Base-by-base conservation (phyloP, 306 rosid species). In the Rubus idaeus region DNA sequence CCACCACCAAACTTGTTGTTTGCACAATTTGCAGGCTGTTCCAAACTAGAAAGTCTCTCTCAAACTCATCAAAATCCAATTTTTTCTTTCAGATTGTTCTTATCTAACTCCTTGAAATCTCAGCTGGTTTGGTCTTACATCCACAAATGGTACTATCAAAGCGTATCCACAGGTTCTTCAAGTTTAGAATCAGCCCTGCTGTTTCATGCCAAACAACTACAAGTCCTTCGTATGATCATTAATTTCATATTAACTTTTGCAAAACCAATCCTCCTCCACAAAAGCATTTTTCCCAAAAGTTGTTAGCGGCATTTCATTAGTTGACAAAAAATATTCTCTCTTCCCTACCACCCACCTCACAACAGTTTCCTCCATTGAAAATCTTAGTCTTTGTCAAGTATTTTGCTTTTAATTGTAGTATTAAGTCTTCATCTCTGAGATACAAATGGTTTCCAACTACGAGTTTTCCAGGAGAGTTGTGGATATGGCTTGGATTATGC, bases 81-180 rank as follows among this genome's bases (percentile, higher is more conserved):
- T 60, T 26, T 26, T 45, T 42, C 8, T 9, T 73, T 12, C 23
- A n/a, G 40, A 20, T 41, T n/a, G 17, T 49, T 70, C 70, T 71
- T 35, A 41, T 76, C 64, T 37, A 41, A 47, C 47, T 42, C 45
- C 55, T 46, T 40, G 73, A 45, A 40, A 78, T 73, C 75, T 62
- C 60, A 20, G 35, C 58, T 37, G 63, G 50, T 21, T 80, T 77
- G 39, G 74, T 53, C 26, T 77, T 60, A 47, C 79, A 75, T 74
- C 90, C 91, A 85, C 91, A 86, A 84, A 89, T 85, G 89, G 45
- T 21, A 78, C 45, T 53, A 53, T 79, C 88, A 85, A 88, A 80
- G 80, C 82, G 83, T 82, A 80, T 77, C 77, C 86, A 82, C 78
- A 90, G 96, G 73, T 88, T 84, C 81, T 89, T 90, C 85, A 89